phyloP scores from a whole-genome alignment of 305 asterid species.

The Fraxinus paxiana region DNA sequence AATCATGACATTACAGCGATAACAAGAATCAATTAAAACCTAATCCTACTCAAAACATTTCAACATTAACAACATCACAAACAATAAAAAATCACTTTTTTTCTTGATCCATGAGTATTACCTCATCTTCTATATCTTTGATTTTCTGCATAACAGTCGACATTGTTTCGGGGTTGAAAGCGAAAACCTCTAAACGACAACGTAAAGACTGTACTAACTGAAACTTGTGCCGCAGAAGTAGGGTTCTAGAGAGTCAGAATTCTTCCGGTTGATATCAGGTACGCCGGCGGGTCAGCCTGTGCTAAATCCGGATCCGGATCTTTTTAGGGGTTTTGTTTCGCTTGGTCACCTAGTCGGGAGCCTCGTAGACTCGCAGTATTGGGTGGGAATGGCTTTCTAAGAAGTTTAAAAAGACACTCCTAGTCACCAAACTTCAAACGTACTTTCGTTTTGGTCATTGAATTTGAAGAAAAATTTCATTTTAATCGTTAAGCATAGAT shows the following conservation, averaged over 20 bases:
- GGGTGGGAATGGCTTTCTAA: not conserved
- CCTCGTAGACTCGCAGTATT: not conserved
- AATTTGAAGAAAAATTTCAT: not conserved
- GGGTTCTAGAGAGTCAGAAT: not conserved
- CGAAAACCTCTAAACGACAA: constrained; percentile 17
- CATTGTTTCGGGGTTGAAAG: constrained; percentile 37
- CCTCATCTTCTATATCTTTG: constrained; percentile 99
- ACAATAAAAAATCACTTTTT: not conserved
- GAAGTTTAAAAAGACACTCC: not conserved
- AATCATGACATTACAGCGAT: not conserved
- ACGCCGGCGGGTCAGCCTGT: not conserved
- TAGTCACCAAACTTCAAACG: not conserved
- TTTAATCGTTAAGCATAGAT: not conserved
- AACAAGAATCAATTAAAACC: not conserved
- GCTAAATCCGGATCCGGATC: not conserved
- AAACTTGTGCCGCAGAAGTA: not conserved
- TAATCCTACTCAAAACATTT: not conserved
- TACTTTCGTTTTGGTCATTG: not conserved
- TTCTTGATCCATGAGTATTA: constrained; percentile 12
- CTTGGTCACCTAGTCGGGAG: constrained; percentile 7
- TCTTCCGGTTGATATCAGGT: not conserved
- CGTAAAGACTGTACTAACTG: constrained; percentile 18
- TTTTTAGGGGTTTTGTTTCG: not conserved
- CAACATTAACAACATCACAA: not conserved
- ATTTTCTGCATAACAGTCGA: constrained; percentile 95